phyloP scores from a whole-genome alignment of 225 moss, liverwort and hornwort genomes.

The Thuidium tamariscinum region DNA sequence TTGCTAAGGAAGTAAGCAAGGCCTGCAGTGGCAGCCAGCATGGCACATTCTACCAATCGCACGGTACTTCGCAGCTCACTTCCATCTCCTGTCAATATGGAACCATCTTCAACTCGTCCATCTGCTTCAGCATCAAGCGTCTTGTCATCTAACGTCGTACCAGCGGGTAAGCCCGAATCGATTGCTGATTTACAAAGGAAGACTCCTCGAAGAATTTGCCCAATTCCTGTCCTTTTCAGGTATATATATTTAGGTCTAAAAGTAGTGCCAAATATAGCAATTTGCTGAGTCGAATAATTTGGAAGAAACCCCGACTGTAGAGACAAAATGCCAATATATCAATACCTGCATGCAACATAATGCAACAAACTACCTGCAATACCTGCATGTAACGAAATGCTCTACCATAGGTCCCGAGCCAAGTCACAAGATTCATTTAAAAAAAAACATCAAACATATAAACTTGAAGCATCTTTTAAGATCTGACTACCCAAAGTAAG shows the following conservation, averaged over 20 bases:
- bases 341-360: not conserved
- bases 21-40: constrained; percentile 96
- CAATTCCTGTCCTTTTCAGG: not conserved
- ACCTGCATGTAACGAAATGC: not conserved
- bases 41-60: constrained; percentile 89
- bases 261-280: constrained; percentile 2
- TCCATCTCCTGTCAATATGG: constrained; percentile 81
- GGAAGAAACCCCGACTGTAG: constrained; percentile 13
- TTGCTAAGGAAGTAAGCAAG: constrained; percentile 94
- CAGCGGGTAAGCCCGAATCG: constrained; percentile 20
- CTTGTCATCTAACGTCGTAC: constrained; percentile 21
- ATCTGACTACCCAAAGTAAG: not conserved
- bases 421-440: not conserved
- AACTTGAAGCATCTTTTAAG: not conserved
- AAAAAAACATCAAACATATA: not conserved
- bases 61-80: constrained; percentile 67
- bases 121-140: constrained; percentile 4
- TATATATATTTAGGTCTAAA: not conserved
- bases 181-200: constrained; percentile 26
- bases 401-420: not conserved
- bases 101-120: constrained; percentile 43
- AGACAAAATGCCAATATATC: not conserved
- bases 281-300: not conserved
- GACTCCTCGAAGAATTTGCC: not conserved
- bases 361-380: not conserved